Base-by-base conservation (phyloP, 164 flowering plant genomes). In the Santalum album region DNA sequence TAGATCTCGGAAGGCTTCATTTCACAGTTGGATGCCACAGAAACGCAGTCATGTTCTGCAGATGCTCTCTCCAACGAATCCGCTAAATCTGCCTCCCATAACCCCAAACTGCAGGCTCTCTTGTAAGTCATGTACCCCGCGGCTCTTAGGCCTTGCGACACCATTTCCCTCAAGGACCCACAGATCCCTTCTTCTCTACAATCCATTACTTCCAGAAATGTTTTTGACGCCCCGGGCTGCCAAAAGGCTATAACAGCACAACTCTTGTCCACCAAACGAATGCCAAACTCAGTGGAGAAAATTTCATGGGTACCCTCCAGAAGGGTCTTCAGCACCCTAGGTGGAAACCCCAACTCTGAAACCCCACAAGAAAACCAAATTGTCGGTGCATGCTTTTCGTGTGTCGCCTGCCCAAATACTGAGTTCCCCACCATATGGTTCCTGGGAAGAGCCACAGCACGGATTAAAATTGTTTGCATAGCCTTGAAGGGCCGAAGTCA, bases 341-440 rank as follows among this genome's bases (percentile, higher is more conserved):
- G 82, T 79, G 12, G 91, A 71, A 25, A 69, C 54, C 48, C 77
- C 73, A 53, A 39, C 22, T 43, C 70, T 54, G 39, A 86, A 81
- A 46, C 97, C 95, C 97, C 97, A 84, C 57, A 90, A 48, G 76
- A 90, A 83, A 55, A 81, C 71, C 61, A 85, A 20, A 66, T 79
- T 68, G 22, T 72, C 65, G 22, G 70, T 69, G 60, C 74, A 73
- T 23, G 73, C 75, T 62, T 61, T 80, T 61, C 70, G 70, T 7
- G 63, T 44, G 46, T 61, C 67, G 22, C 67, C 69, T 21, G 71
- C 62, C 73, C 69, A 72, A 17, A 75, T 50, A 22, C 59, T 61
- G 48, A 71, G 53, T 20, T 75, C 75, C 26, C 54, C 79, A 45
- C 73, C 67, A 42, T 10, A 21, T 51, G 64, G 61, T 25, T 80